A percentile compares a stretch with the other conserved stretches of the same genome.
phyloP scores from a whole-genome alignment of 176 grass and related monocot genomes.

The Carex myosuroides region DNA sequence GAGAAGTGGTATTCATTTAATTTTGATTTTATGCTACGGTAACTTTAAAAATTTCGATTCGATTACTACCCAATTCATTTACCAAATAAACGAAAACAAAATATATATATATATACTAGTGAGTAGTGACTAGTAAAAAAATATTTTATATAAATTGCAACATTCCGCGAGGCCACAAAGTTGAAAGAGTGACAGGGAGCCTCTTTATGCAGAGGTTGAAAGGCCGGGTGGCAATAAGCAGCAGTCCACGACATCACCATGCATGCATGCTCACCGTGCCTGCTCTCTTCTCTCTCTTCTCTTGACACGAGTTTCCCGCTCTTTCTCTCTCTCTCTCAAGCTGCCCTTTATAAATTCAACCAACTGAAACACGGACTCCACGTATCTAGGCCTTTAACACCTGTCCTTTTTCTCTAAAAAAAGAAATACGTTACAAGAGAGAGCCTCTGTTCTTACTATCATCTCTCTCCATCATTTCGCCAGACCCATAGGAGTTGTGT shows the following conservation, averaged over 20 bases:
- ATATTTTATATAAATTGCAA: neutral
- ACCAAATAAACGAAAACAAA: neutral
- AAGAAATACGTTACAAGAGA: neutral
- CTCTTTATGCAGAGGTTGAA: neutral
- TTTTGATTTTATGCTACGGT: no score
- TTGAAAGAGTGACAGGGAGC: neutral
- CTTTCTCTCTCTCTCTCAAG: neutral
- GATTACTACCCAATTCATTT: neutral
- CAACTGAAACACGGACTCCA: constrained; percentile 13
- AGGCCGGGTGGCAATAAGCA: constrained; percentile 22
- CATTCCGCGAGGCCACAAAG: neutral
- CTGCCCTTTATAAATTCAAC: constrained; percentile 7
- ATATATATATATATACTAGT: neutral
- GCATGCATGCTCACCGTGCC: constrained; percentile 14
- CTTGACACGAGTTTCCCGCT: constrained; percentile 3
- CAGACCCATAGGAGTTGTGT: neutral
- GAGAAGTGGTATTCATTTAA: no score
- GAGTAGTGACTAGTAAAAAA: neutral
- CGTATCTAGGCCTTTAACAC: constrained; percentile 14
- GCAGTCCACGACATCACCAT: constrained; percentile 22
- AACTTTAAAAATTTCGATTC: no score
- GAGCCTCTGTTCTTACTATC: neutral
- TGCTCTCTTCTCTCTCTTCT: neutral
- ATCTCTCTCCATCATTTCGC: neutral
- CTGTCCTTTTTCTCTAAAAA: constrained; percentile 2